phyloP scores from a whole-genome alignment of 129 eudicot species.

The Tagetes erecta region DNA sequence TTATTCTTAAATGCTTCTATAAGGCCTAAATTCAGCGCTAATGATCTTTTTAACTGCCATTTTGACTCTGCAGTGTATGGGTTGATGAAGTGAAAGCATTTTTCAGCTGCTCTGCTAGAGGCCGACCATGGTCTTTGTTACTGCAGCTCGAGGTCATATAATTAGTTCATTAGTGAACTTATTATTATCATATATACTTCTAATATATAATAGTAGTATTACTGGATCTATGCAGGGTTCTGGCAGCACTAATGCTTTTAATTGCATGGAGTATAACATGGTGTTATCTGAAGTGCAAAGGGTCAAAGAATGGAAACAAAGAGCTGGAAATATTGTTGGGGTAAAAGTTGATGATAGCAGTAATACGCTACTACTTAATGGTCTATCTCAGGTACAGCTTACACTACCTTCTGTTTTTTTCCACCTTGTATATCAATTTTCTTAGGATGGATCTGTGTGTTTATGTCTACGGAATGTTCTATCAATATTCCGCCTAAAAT shows the following conservation, averaged over 20 bases:
- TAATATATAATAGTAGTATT: constrained; percentile 9
- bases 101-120: constrained; percentile 39
- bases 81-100: constrained; percentile 62
- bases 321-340: constrained; percentile 43
- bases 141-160: constrained; percentile 69
- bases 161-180: constrained; percentile 1
- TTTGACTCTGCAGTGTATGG: constrained; percentile 63
- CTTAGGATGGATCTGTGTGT: background rate
- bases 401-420: background rate
- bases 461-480: constrained; percentile 14
- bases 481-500: background rate
- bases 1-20: background rate
- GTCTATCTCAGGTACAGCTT: constrained; percentile 56
- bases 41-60: constrained; percentile 7
- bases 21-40: constrained; percentile 1
- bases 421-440: background rate
- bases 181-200: background rate
- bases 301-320: constrained; percentile 63
- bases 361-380: constrained; percentile 40
- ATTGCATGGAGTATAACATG: constrained; percentile 60
- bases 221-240: constrained; percentile 50
- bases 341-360: constrained; percentile 41
- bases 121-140: constrained; percentile 57
- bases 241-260: constrained; percentile 64
- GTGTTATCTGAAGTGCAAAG: constrained; percentile 56